Percentiles rank a stretch among this genome's conserved stretches.
phyloP scores from a whole-genome alignment of 2,329 filamentous ascomycete genomes.

The Colletotrichum acutatum region DNA sequence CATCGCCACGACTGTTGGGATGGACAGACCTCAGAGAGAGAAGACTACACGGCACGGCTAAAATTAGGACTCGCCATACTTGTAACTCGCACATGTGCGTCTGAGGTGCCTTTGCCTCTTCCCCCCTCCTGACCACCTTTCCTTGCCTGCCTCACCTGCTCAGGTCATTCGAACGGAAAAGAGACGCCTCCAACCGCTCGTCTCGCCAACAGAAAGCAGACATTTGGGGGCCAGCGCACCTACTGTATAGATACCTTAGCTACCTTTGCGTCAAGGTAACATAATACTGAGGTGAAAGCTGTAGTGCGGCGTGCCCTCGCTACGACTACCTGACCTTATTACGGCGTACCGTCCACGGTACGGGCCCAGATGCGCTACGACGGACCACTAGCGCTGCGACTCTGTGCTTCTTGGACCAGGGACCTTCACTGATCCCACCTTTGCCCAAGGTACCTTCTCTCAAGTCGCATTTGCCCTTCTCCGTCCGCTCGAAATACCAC shows the following conservation, averaged over 20 bases:
- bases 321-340: constrained; percentile 2
- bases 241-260: not conserved
- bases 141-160: not conserved
- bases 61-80: constrained; percentile 16
- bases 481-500: not conserved
- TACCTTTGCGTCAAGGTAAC: not conserved
- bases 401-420: not conserved
- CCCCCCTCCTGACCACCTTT: not conserved
- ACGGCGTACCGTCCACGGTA: not conserved
- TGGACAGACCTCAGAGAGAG: not conserved
- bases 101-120: not conserved
- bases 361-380: constrained; percentile 1
- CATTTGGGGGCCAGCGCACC: not conserved
- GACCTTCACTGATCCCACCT: not conserved
- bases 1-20: not conserved
- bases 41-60: constrained; percentile 4
- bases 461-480: not conserved
- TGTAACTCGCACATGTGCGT: constrained; percentile 7
- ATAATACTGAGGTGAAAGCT: not conserved
- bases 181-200: not conserved
- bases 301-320: not conserved
- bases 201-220: not conserved
- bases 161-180: not conserved
- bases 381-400: constrained; percentile 9
- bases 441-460: not conserved